Percentiles rank a stretch among this genome's conserved stretches.
Conservation (phyloP, 2,329 filamentous ascomycete species). For the Alternaria infectoria region DNA sequence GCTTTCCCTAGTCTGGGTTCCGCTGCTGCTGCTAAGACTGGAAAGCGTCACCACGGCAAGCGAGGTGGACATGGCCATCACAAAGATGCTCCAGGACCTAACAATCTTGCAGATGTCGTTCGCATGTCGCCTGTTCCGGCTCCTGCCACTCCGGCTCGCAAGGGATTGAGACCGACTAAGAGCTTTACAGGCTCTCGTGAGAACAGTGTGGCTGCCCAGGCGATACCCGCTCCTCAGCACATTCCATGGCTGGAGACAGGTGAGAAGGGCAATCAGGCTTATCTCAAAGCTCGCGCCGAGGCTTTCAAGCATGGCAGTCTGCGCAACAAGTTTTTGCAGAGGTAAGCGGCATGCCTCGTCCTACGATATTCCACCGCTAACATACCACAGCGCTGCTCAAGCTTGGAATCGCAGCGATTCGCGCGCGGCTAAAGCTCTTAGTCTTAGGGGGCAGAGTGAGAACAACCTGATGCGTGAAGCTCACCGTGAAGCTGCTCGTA, state of each 20-base stretch:
- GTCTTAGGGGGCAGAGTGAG: constrained; percentile 91
- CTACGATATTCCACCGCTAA: constrained; percentile 8
- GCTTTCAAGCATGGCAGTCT: constrained; percentile 97
- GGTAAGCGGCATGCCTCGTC: constrained; percentile 57
- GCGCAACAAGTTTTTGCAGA: constrained; percentile 95
- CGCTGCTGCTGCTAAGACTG: constrained; percentile 71
- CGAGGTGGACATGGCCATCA: constrained; percentile 75
- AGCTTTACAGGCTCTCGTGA: constrained; percentile 72
- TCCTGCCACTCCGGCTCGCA: constrained; percentile 63
- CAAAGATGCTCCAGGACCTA: constrained; percentile 63
- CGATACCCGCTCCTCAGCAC: constrained; percentile 86
- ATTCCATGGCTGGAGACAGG: constrained; percentile 98
- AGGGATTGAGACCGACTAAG: constrained; percentile 68
- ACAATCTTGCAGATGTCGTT: constrained; percentile 89
- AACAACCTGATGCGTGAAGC: constrained; percentile 98
- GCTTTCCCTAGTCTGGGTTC: constrained; percentile 91
- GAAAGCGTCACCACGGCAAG: constrained; percentile 93
- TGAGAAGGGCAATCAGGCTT: constrained; percentile 86
- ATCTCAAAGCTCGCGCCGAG: constrained; percentile 92
- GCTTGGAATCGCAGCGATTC: constrained; percentile 99
- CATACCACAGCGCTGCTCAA: constrained; percentile 76
- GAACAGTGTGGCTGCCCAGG: constrained; percentile 79
- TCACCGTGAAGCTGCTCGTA: constrained; percentile 88
- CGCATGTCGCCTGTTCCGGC: constrained; percentile 91
- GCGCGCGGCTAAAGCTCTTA: constrained; percentile 91